Evolutionary conservation across 768 basidiomycete genomes (phyloP), one percentile per base, ranked within the genome.

Genomic region (Mycena albidolilacea): DNA sequence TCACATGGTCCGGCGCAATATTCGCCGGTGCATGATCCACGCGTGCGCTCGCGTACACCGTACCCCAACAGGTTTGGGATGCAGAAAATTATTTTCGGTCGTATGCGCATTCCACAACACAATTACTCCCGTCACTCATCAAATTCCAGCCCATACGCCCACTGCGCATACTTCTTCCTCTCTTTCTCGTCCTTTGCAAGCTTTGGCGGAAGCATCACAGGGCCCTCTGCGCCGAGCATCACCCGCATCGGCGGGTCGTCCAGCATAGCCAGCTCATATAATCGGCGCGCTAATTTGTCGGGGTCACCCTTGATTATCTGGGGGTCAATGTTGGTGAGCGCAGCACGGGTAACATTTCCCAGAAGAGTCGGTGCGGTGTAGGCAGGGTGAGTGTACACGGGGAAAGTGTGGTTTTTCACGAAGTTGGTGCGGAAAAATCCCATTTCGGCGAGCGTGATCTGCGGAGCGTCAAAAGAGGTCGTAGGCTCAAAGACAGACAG

Each of bases 391-490:
- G 43, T n/a, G 57, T 70, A 70, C 43, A 70, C 69, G 1, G 35
- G 23, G 38, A 64, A 70, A 0, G 62, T 64, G 55, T 70, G 69
- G 46, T 64, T 70, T 35, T 64, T 59, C 30, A 70, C 69, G 3
- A 70, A 59, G 63, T 64, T 70, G 35, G 63, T 70, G 41, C 69
- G 63, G 44, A 64, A 70, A 37, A 70, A 58, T 12, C 69, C 63
- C 69, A 70, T 70, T 55, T 70, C 62, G 1, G 69, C 69, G 43
- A 70, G 69, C 4, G 69, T 70, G 52, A 70, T 64, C 63, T 70
- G 35, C 2, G 52, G 7, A 37, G 14, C 3, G n/a, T 41, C 50
- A 55, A 7, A 2, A 10, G 52, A 11, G 12, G 15, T 10, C 41
- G 12, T n/a, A 54, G 9, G 11, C 2, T 5, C 46, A 23, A 19